Conservation (phyloP, 192 early-diverging fungal genomes). For the Podila epigama region DNA sequence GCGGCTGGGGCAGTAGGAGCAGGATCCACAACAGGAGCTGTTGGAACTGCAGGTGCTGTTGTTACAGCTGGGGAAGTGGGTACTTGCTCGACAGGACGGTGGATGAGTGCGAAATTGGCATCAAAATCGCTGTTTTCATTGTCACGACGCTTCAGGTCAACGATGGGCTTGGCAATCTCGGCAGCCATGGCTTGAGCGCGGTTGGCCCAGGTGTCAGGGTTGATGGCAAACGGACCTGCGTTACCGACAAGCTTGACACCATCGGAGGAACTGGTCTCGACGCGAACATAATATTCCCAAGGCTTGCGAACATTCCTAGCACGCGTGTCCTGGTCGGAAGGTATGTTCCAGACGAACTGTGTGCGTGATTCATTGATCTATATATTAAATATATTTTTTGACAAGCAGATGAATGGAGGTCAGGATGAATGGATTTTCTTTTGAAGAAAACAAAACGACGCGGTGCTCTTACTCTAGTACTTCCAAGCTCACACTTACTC, state of each 20-base stretch:
- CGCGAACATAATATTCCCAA: slow-evolving; percentile 25
- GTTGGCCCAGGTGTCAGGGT: not conserved
- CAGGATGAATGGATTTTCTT: too few species aligned
- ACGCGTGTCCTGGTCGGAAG: slow-evolving; percentile 1
- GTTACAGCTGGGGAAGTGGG: not conserved
- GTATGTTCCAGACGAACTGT: slow-evolving; percentile 31
- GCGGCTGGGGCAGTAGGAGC: not conserved
- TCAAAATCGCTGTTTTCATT: not conserved
- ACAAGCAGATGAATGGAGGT: not conserved
- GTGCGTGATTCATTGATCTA: slow-evolving; percentile 15
- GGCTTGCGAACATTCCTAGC: slow-evolving; percentile 10
- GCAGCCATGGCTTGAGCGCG: not conserved
- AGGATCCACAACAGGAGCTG: not conserved
- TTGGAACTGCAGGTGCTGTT: not conserved
- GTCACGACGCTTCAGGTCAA: slow-evolving; percentile 8
- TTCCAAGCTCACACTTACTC: slow-evolving; percentile 9
- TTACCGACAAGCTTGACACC: slow-evolving; percentile 36
- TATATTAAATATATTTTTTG: not conserved
- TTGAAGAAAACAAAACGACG: too few species aligned
- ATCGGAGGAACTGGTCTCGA: slow-evolving; percentile 12
- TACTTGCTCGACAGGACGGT: not conserved
- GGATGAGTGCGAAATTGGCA: slow-evolving; percentile 14
- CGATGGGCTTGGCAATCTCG: not conserved
- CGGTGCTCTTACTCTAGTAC: not conserved
- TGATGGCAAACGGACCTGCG: slow-evolving; percentile 26